phyloP scores from a whole-genome alignment of 2,329 filamentous ascomycete genomes.

The Zasmidium cellare region DNA sequence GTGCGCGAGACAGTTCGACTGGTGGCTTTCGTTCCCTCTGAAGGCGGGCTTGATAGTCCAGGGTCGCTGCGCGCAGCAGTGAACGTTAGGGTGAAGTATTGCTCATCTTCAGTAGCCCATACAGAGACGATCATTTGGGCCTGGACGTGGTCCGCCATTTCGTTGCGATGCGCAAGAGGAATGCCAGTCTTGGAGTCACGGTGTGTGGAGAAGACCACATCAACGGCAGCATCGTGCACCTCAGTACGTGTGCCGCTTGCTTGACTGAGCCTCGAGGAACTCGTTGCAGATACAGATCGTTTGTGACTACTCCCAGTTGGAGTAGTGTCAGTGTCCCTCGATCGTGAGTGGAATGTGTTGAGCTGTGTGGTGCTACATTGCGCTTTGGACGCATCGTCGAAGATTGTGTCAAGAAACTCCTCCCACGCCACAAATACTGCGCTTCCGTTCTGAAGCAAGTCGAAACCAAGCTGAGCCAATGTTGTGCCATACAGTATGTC shows the following conservation, averaged over 20 bases:
- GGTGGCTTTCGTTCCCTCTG: conserved; percentile 29
- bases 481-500: conserved; percentile 66
- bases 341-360: conserved; percentile 26
- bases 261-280: conserved; percentile 10
- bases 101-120: conserved; percentile 68
- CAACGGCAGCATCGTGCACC: conserved; percentile 63
- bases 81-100: conserved; percentile 74
- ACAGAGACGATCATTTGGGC: conserved; percentile 77
- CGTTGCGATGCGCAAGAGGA: conserved; percentile 33
- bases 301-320: conserved; percentile 18
- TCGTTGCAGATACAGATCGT: conserved; percentile 22
- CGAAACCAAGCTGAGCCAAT: conserved; percentile 69
- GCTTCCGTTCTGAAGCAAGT: conserved; percentile 68
- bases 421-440: conserved; percentile 55
- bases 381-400: conserved; percentile 39
- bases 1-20: conserved; percentile 45
- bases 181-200: conserved; percentile 40
- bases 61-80: conserved; percentile 53
- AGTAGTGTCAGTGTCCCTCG: conserved; percentile 21
- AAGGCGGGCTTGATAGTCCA: conserved; percentile 13
- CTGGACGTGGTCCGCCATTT: conserved; percentile 45
- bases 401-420: conserved; percentile 46
- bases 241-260: conserved; percentile 37
- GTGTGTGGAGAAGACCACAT: conserved; percentile 64
- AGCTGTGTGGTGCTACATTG: conserved; percentile 29